phyloP scores from a whole-genome alignment of 2,329 filamentous ascomycete species.

The Penicillium sp. region DNA sequence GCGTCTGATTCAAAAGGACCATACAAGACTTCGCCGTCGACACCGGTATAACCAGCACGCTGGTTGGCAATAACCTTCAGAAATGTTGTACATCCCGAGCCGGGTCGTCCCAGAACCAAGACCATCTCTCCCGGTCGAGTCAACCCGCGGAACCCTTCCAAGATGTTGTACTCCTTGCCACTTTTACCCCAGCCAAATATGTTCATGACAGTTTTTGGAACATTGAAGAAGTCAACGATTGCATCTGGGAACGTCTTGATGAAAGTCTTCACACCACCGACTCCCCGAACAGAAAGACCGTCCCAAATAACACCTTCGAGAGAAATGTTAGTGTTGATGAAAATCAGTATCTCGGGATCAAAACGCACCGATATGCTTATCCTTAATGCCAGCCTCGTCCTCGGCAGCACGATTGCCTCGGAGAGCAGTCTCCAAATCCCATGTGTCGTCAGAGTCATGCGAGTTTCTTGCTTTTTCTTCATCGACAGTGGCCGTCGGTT shows the following conservation, averaged over 20 bases:
- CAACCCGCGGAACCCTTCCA: conserved; percentile 63
- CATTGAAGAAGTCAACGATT: conserved; percentile 73
- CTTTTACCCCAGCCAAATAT: conserved; percentile 67
- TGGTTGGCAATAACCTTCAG: conserved; percentile 69
- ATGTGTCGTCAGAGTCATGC: conserved; percentile 55
- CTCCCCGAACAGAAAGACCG: conserved; percentile 70
- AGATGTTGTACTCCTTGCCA: conserved; percentile 68
- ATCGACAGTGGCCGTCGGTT: conserved; percentile 42
- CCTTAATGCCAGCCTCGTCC: conserved; percentile 72
- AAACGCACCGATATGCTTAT: conserved; percentile 66
- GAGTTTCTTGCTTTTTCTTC: conserved; percentile 57
- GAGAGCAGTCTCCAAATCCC: conserved; percentile 73
- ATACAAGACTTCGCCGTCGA: conserved; percentile 72
- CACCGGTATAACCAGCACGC: conserved; percentile 59
- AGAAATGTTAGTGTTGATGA: not conserved
- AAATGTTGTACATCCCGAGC: conserved; percentile 69
- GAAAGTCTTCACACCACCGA: conserved; percentile 71
- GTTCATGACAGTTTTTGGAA: conserved; percentile 63
- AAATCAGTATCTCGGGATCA: not conserved
- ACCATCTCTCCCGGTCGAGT: conserved; percentile 85
- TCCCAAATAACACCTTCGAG: conserved; percentile 71
- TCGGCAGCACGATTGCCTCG: conserved; percentile 71
- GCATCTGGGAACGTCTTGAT: conserved; percentile 75
- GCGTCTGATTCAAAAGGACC: conserved; percentile 70
- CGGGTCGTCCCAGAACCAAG: conserved; percentile 75